Base-by-base conservation (phyloP, 1,139 yeast genomes). In the Pichia cactophila region DNA sequence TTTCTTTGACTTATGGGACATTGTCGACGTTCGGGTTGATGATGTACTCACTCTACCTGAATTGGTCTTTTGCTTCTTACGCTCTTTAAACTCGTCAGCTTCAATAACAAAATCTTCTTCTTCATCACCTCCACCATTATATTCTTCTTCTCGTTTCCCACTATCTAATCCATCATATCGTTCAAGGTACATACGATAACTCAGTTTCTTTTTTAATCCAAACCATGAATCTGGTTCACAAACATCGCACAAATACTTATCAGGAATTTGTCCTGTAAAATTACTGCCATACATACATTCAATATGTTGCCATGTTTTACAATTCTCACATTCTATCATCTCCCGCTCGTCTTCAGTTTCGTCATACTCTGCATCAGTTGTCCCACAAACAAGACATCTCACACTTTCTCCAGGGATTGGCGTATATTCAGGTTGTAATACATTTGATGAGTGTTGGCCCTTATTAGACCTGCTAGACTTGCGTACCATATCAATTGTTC, bases 301-400 rank as follows among this genome's bases (percentile, higher is more conserved):
- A 36, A 82, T 78, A 63, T 88, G 96, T 62, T 88, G 96, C 96
- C 96, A 88, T 12, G 88, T 80, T 48, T 74, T 67, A 63, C 96
- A 88, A 26, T 68, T 61, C 49, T 85, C 95, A 66, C 96, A 88
- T 61, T 84, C 86, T 35, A 85, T 79, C 90, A 86, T 85, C 36
- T 76, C 73, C 7, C 86, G 81, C 6, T 74, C 77, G 1, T 74
- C 82, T 50, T 74, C 85, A 1, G 74, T 81, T 51, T 75, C 86
- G 54, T 80, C 71, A 57, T 77, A 82, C 53, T 79, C 81, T 14
- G 73, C 78, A 57, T 83, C 81, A n/a, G 74, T 77, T 5, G 85
- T 70, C 3, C 83, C 83, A 65, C 89, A 83, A 0, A 79, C 81
- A 1, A 71, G 62, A 63, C 95, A 86, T 37, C 80, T 69, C 6